Conservation (phyloP, 2,329 filamentous ascomycete genomes). For the Colletotrichum liaoningense region DNA sequence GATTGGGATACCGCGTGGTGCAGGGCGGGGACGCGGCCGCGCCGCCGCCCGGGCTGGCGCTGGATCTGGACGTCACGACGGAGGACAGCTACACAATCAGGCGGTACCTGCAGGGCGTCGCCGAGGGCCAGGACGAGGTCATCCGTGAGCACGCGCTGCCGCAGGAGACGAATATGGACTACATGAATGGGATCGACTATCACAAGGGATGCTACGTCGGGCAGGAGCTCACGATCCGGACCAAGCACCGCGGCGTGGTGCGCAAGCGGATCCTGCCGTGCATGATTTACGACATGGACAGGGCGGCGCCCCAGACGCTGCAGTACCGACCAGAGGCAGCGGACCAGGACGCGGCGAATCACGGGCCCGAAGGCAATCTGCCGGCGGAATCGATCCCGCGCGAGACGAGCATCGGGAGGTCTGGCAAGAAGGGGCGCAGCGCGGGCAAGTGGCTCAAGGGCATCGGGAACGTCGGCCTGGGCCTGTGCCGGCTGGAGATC, state of each 20-base stretch:
- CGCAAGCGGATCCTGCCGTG: conserved; percentile 90
- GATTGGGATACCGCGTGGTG: conserved; percentile 64
- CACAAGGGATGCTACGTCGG: conserved; percentile 97
- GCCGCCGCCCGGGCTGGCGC: conserved; percentile 38
- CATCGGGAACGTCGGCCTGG: conserved; percentile 88
- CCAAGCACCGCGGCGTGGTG: conserved; percentile 92
- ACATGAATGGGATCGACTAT: conserved; percentile 89
- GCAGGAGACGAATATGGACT: conserved; percentile 89
- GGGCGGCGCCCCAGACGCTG: conserved; percentile 51
- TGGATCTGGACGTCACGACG: conserved; percentile 59
- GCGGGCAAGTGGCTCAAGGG: conserved; percentile 85
- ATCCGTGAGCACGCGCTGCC: conserved; percentile 78
- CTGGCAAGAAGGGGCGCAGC: conserved; percentile 71
- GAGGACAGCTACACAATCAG: conserved; percentile 77
- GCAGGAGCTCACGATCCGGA: conserved; percentile 96
- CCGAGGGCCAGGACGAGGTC: conserved; percentile 88
- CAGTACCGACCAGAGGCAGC: conserved; percentile 57
- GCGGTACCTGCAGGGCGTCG: conserved; percentile 82
- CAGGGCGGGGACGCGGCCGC: conserved; percentile 41
- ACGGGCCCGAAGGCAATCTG: conserved; percentile 41
- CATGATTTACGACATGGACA: conserved; percentile 70
- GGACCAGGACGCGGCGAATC: conserved; percentile 36
- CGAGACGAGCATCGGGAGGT: conserved; percentile 62
- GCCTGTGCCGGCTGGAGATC: conserved; percentile 85
- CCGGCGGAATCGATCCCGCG: conserved; percentile 53